These are phyloP conservation scores for Myrica gale DNA, from an alignment of 306 rosid genomes.

Conservation along the genomic window DNA sequence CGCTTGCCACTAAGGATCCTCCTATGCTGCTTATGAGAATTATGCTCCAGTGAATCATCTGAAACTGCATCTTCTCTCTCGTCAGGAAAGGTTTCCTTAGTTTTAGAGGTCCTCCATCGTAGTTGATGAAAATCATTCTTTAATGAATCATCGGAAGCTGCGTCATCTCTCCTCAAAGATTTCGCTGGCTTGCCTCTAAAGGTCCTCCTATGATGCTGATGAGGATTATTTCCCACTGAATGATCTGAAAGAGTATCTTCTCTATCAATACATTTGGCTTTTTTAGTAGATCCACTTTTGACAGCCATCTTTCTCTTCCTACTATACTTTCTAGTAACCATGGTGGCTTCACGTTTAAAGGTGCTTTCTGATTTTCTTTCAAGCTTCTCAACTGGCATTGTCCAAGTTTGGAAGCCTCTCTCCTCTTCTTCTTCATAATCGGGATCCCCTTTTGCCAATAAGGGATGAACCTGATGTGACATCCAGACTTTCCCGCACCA, in stretches of 20 bases:
- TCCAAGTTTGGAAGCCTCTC: constrained; percentile 43
- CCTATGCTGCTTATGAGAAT: constrained; percentile 24
- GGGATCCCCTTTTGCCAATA: constrained; percentile 59
- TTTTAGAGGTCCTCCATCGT: constrained; percentile 4
- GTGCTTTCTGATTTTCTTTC: constrained; percentile 48
- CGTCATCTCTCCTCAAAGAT: constrained; percentile 30
- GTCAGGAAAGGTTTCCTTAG: constrained; percentile 25
- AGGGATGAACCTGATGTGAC: constrained; percentile 92
- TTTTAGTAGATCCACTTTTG: constrained; percentile 46
- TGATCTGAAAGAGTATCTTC: constrained; percentile 48
- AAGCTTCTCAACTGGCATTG: constrained; percentile 50
- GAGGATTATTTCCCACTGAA: constrained; percentile 38
- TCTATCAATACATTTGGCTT: constrained; percentile 43
- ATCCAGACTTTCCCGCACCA: constrained; percentile 99
- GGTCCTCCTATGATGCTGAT: constrained; percentile 43
- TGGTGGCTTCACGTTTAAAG: constrained; percentile 36
- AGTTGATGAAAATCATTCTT: constrained; percentile 36
- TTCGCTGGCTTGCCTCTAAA: constrained; percentile 56
- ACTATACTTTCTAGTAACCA: constrained; percentile 42
- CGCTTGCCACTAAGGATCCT: constrained; percentile 21
- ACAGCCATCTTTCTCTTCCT: constrained; percentile 71
- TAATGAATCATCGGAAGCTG: constrained; percentile 34
- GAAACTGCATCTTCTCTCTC: constrained; percentile 34
- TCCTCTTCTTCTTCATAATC: constrained; percentile 50
- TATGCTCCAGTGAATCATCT: constrained; percentile 40